Base-by-base conservation (phyloP, 1,139 yeast species). In the Meyerozyma smithsonii region DNA sequence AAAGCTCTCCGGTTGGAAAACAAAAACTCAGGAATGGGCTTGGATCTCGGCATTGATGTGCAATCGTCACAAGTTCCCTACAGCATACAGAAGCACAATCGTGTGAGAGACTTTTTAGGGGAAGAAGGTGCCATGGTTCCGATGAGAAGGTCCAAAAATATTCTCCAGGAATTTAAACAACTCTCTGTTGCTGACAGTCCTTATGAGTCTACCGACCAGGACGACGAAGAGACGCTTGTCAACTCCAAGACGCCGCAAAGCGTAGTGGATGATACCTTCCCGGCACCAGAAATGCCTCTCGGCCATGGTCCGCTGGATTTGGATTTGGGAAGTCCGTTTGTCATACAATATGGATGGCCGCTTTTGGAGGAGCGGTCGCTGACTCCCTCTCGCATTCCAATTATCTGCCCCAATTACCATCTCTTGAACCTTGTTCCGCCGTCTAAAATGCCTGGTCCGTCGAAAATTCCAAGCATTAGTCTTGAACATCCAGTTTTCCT, bases 21-120 rank as follows among this genome's bases (percentile, higher is more conserved):
- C 17, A 18, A 33, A 10, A 14, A 12, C 17, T n/a, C 18, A 39
- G 62, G 65, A 3, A 45, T 56, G 25, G 72, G 74, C 1, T 53
- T 69, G 26, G 69, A 67, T 47, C 54, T 69, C n/a, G 66, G 69
- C 8, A 40, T 69, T 4, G 69, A 54, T 28, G 56, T 68, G 6
- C 63, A 66, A 33, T 53, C 58, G 6, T 38, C 61, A 0, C 44
- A 53, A 8, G 58, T 64, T 4, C 73, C 74, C 1, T 56, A 58
- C 35, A 67, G 73, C 45, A 58, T 66, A 17, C 52, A 54, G 34
- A 65, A 65, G 40, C 52, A 56, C 23, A 64, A 65, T 39, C 53
- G 61, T 21, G 55, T 67, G 10, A 48, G 49, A 37, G 63, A 65
- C 42, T 45, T 65, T 16, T 44, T 54, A 15, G 37, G 34, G 20